Conservation (phyloP, 768 basidiomycete genomes). For the Rubroboletus satanas region DNA sequence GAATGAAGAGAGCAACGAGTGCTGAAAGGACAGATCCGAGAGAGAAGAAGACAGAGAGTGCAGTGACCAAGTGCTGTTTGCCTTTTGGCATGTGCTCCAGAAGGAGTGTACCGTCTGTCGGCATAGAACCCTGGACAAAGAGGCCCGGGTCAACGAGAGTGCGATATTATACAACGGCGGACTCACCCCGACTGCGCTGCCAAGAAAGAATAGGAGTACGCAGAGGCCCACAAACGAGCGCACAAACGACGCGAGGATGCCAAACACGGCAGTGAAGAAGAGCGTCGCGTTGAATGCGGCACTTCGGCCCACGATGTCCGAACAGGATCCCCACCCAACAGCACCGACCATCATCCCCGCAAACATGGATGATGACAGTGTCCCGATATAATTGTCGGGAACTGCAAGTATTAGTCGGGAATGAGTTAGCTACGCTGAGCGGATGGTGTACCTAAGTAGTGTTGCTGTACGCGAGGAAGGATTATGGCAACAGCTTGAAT, state of each 20-base stretch:
- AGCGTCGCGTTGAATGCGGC: slow-evolving; percentile 91
- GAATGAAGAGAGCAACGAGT: slow-evolving; percentile 69
- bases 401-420: slow-evolving; percentile 41
- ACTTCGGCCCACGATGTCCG: slow-evolving; percentile 85
- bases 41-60: slow-evolving; percentile 93
- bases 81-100: slow-evolving; percentile 89
- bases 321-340: slow-evolving; percentile 89
- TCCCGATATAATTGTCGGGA: slow-evolving; percentile 72
- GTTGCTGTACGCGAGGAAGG: slow-evolving; percentile 92
- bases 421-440: slow-evolving; percentile 3
- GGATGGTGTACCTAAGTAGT: slow-evolving; percentile 62
- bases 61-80: slow-evolving; percentile 91
- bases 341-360: slow-evolving; percentile 98
- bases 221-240: slow-evolving; percentile 69
- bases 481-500: slow-evolving; percentile 89
- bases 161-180: not conserved
- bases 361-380: slow-evolving; percentile 85
- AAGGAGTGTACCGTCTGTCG: slow-evolving; percentile 90
- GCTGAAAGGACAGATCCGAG: slow-evolving; percentile 86
- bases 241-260: slow-evolving; percentile 71
- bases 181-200: slow-evolving; percentile 89
- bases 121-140: slow-evolving; percentile 79
- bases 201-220: slow-evolving; percentile 77
- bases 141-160: not conserved
- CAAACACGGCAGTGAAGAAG: slow-evolving; percentile 87